These are phyloP conservation scores for Pythium scleroteichum DNA, from an alignment of 352 stramenopile genomes.

Conservation along the genomic window DNA sequence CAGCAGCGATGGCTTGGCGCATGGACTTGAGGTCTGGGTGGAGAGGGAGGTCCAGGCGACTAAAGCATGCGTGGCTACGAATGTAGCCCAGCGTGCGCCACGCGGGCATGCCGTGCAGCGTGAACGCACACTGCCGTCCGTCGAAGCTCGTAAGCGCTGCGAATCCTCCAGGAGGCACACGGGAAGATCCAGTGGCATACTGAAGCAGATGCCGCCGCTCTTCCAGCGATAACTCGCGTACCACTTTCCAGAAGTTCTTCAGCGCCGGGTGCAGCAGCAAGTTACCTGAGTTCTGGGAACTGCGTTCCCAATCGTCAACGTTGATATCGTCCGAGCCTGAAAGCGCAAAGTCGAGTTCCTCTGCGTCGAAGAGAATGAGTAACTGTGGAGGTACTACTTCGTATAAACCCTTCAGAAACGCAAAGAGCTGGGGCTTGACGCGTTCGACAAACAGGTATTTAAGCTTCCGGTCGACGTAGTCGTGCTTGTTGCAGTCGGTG, in stretches of 20 bases:
- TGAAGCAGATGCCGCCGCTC: constrained; percentile 34
- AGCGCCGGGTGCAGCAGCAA: not conserved
- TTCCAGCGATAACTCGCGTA: constrained; percentile 45
- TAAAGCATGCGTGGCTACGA: constrained; percentile 42
- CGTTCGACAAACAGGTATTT: constrained; percentile 88
- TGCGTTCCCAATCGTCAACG: constrained; percentile 86
- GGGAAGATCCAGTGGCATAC: constrained; percentile 38
- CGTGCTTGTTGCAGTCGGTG: constrained; percentile 92
- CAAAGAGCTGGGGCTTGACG: constrained; percentile 62
- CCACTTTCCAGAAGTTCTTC: constrained; percentile 30
- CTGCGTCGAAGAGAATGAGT: constrained; percentile 91
- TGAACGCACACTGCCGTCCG: constrained; percentile 29
- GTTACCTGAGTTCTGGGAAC: constrained; percentile 44
- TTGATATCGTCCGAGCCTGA: constrained; percentile 89
- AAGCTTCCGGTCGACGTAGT: constrained; percentile 90
- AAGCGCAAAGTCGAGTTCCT: constrained; percentile 92
- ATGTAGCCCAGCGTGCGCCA: constrained; percentile 10
- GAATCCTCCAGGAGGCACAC: constrained; percentile 32
- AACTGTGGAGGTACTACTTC: constrained; percentile 89
- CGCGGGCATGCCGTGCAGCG: constrained; percentile 8
- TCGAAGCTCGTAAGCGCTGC: constrained; percentile 30
- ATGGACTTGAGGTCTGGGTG: constrained; percentile 18
- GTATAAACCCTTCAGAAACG: constrained; percentile 90
- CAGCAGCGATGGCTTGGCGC: constrained; percentile 6
- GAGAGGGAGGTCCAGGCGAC: constrained; percentile 89